Conservation (phyloP, 371 early-diverging fungal species). For the Mortierella sp. region DNA sequence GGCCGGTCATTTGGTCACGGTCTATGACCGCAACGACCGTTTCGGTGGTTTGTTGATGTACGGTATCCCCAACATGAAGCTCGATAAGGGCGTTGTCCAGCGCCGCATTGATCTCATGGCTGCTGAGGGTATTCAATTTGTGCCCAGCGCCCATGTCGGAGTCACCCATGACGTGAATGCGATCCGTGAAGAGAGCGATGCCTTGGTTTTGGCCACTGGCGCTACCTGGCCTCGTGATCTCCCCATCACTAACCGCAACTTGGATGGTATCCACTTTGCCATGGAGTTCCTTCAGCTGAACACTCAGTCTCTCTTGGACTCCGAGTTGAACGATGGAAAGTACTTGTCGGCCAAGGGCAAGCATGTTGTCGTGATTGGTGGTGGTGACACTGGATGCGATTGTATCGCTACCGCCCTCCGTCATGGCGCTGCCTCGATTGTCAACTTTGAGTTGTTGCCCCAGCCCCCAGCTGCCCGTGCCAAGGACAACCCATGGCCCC, state of each 20-base stretch:
- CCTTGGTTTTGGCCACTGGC: slow-evolving; percentile 90
- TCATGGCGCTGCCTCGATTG: slow-evolving; percentile 90
- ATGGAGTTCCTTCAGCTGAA: slow-evolving; percentile 96
- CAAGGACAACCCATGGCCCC: slow-evolving; percentile 96
- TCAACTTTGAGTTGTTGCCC: slow-evolving; percentile 96
- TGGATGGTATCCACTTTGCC: slow-evolving; percentile 95
- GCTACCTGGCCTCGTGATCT: slow-evolving; percentile 98
- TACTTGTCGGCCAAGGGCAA: slow-evolving; percentile 92
- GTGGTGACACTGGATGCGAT: slow-evolving; percentile 97
- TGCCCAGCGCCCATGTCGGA: slow-evolving; percentile 88
- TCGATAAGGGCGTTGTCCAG: slow-evolving; percentile 94
- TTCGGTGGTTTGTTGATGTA: slow-evolving; percentile 97
- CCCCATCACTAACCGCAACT: slow-evolving; percentile 85
- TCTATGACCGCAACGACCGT: slow-evolving; percentile 96
- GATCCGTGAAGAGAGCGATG: slow-evolving; percentile 78
- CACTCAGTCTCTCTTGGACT: slow-evolving; percentile 88
- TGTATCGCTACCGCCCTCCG: slow-evolving; percentile 95
- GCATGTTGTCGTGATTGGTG: slow-evolving; percentile 97
- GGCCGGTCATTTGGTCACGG: slow-evolving; percentile 93
- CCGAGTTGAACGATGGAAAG: slow-evolving; percentile 72
- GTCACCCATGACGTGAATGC: slow-evolving; percentile 76
- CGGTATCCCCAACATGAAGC: slow-evolving; percentile 99
- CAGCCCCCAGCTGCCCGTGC: slow-evolving; percentile 87
- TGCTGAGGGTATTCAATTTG: slow-evolving; percentile 91
- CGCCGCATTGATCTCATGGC: slow-evolving; percentile 93